Conservation (phyloP, 108 stramenopile genomes). For the Pseudonitzschia multistriata region DNA sequence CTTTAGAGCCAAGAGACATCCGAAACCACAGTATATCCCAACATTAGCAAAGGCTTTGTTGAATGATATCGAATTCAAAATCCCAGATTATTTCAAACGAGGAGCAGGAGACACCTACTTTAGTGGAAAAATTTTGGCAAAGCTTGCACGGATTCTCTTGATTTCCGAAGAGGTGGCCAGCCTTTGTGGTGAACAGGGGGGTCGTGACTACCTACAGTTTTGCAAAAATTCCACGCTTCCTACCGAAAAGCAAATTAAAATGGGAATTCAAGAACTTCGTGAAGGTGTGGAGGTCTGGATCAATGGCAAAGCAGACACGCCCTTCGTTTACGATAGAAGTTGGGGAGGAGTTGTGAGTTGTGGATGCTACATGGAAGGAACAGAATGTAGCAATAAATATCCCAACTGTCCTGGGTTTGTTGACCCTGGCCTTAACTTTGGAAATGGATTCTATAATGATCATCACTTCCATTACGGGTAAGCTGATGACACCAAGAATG, state of each 20-base stretch:
- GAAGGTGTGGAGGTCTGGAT: slow-evolving; percentile 84
- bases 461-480: slow-evolving; percentile 88
- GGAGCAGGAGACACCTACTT: slow-evolving; percentile 97
- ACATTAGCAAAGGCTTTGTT: slow-evolving; percentile 45
- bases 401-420: slow-evolving; percentile 84
- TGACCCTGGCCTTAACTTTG: slow-evolving; percentile 89
- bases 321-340: slow-evolving; percentile 81
- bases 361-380: slow-evolving; percentile 78
- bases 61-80: slow-evolving; percentile 53
- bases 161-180: slow-evolving; percentile 76
- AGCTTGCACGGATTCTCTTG: slow-evolving; percentile 81
- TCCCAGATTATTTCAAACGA: slow-evolving; percentile 71
- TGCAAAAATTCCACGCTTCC: slow-evolving; percentile 55
- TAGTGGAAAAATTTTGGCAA: slow-evolving; percentile 91
- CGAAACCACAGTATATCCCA: slow-evolving; percentile 39
- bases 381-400: slow-evolving; percentile 64
- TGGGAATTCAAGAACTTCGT: slow-evolving; percentile 53
- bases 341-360: slow-evolving; percentile 93
- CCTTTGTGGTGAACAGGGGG: slow-evolving; percentile 38
- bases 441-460: slow-evolving; percentile 92
- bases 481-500: neutral
- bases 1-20: slow-evolving; percentile 66
- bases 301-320: slow-evolving; percentile 80
- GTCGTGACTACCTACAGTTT: slow-evolving; percentile 34
- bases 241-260: slow-evolving; percentile 39